Evolutionary conservation across 257 asterid genomes (phyloP), one percentile per base, ranked within the genome.

Genomic region (Cruciata laevipes): DNA sequence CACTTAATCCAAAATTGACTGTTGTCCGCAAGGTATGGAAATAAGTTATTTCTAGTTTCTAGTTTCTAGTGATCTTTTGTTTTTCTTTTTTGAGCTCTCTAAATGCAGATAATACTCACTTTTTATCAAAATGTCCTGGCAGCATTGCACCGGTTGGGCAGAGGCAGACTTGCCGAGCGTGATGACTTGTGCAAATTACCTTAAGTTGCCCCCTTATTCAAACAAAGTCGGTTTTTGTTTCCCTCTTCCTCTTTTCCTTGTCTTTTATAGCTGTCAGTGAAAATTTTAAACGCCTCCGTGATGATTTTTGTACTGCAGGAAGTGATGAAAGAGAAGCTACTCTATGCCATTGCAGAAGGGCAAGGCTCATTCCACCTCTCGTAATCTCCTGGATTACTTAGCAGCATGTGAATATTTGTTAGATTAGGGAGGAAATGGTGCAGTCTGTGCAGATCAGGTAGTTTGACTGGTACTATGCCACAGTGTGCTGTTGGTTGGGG

Each of bases 151-250:
- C 78, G 69, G 51, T 72, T 78, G 71, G 58, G 75, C 69, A 3
- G 97, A 93, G 37, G 87, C 72, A 1, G 97, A 93, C 80, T 83
- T 90, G 73, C 98, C 98, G 0, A 93, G 98, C 33, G 98, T 93
- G 72, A 93, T 93, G 98, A 93, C 97, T 35, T 93, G 98, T 47
- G 95, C 96, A 56, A 93, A 93, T 71, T 93, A 93, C 70, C 77
- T 93, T 76, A 93, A 93, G 87, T 91, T 93, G 68, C 98, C 98
- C 11, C 89, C 98, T 37, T 93, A 93, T 85, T 85, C 98, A 49
- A 78, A 97, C 27, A 93, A 93, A 73, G 98, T 91, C 1, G 2
- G 66, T n/a, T 61, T 32, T 20, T 14, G 37, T 21, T 31, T 44
- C 66, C 57, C 10, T 37, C 37, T 61, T 53, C 63, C 16, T 56